Evolutionary conservation across 2,329 filamentous ascomycete genomes (phyloP).

Genomic region (Trichothecium sympodiale): DNA sequence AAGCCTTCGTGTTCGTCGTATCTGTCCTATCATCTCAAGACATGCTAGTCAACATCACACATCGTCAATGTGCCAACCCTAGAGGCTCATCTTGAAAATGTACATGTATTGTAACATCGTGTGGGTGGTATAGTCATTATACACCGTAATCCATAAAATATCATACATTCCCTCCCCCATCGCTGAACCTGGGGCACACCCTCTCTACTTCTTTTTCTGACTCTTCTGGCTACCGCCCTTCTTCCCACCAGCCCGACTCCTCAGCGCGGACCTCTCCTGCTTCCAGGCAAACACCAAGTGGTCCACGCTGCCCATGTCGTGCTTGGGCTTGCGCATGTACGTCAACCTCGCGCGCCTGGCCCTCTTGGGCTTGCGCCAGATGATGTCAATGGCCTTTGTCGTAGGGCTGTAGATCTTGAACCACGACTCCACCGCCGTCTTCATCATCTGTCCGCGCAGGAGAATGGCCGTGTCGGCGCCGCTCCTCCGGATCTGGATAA

Average conservation of each 20-base stretch:
- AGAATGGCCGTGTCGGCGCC: conserved; percentile 83
- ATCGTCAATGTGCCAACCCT: no score
- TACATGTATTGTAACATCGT: background rate
- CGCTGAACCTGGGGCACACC: background rate
- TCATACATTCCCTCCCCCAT: conserved; percentile 14
- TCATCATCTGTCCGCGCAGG: conserved; percentile 74
- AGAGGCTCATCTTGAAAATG: background rate
- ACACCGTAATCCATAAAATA: conserved; percentile 8
- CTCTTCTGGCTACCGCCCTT: conserved; percentile 1
- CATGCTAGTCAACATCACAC: no score
- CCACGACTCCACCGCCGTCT: conserved; percentile 92
- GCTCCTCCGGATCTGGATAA: conserved; percentile 76
- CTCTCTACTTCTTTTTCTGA: conserved; percentile 11
- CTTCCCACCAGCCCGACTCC: conserved; percentile 18
- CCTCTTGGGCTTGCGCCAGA: conserved; percentile 75
- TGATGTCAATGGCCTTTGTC: conserved; percentile 83
- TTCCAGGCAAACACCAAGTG: conserved; percentile 53
- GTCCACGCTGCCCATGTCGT: conserved; percentile 80
- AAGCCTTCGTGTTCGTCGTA: no score
- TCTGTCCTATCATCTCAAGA: no score
- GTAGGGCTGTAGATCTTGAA: conserved; percentile 90
- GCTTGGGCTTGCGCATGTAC: conserved; percentile 80
- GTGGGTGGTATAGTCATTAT: background rate
- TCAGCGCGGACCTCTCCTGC: conserved; percentile 30
- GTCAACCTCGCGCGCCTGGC: conserved; percentile 79